Evolutionary conservation across 306 rosid genomes (phyloP), one percentile per base, ranked within the genome.

Genomic region (Lupinus albus): DNA sequence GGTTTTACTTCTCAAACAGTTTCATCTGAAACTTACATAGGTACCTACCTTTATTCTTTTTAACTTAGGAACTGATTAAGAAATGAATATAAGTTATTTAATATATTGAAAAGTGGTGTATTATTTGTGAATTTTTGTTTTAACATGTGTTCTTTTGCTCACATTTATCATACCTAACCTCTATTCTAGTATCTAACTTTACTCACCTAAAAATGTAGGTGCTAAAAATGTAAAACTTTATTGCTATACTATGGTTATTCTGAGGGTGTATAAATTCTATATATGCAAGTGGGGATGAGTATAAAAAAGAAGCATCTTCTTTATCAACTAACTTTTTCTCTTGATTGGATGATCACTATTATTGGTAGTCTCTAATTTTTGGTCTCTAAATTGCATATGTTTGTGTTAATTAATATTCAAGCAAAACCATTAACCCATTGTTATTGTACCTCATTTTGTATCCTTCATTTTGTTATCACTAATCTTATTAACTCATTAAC

Each of bases 291-390:
- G 10, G 21, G 55, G 30, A 25, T 0, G 39, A 9, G 7, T 15
- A 35, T 10, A 53, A 39, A 39, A 39, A 39, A 48, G 81, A 56
- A 51, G 7, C 39, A 5, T 63, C 54, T 71, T 10, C 68, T 55
- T 38, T 61, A 14, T 10, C n/a, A 51, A 50, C 64, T 48, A n/a
- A n/a, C n/a, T 61, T 53, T 25, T 51, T 54, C 64, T 62, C 13
- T 59, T 35, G 39, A 12, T 13, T 52, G 57, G 46, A 65, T 71
- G 4, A 71, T 60, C 4, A 53, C 20, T 18, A 72, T 77, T 81
- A 71, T 47, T 54, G 54, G 46, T 41, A 41, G 13, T 42, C 47
- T 42, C 47, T 41, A 28, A 18, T 55, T 11, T 50, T 21, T 14
- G 41, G 45, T 4, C 21, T 35, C 13, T 32, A 35, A 66, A 72